Evolutionary conservation across 345 rosid species (phyloP).

Genomic region (Cardiospermum halicacabum): DNA sequence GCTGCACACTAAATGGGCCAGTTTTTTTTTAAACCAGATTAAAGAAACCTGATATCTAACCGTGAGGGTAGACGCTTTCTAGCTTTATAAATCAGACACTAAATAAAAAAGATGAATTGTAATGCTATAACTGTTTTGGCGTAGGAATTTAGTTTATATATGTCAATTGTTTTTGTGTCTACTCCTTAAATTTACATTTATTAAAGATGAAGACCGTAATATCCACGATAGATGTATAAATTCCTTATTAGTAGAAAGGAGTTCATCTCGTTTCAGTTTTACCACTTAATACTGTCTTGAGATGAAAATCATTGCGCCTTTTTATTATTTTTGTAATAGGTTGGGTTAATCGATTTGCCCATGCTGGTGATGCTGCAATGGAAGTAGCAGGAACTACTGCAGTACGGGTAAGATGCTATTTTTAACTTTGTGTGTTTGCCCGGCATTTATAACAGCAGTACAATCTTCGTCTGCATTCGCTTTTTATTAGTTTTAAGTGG

Average conservation of each 20-base stretch:
- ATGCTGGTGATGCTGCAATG: slow-evolving; percentile 86
- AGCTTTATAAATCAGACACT: background rate
- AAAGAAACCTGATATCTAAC: background rate
- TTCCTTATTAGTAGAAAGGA: no score
- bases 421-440: background rate
- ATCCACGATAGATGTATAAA: no score
- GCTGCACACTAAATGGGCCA: background rate
- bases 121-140: background rate
- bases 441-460: background rate
- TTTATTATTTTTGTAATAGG: slow-evolving; percentile 42
- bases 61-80: background rate
- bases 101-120: background rate
- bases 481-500: background rate
- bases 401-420: slow-evolving; percentile 47
- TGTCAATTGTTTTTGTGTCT: background rate
- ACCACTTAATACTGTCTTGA: background rate
- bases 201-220: background rate
- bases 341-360: slow-evolving; percentile 98
- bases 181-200: background rate
- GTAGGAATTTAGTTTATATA: background rate
- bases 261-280: background rate
- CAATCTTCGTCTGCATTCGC: background rate
- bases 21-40: background rate
- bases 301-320: slow-evolving; percentile 6
- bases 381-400: slow-evolving; percentile 91